phyloP scores from a whole-genome alignment of 805 yeast genomes.

The Ogataea glucozyma region DNA sequence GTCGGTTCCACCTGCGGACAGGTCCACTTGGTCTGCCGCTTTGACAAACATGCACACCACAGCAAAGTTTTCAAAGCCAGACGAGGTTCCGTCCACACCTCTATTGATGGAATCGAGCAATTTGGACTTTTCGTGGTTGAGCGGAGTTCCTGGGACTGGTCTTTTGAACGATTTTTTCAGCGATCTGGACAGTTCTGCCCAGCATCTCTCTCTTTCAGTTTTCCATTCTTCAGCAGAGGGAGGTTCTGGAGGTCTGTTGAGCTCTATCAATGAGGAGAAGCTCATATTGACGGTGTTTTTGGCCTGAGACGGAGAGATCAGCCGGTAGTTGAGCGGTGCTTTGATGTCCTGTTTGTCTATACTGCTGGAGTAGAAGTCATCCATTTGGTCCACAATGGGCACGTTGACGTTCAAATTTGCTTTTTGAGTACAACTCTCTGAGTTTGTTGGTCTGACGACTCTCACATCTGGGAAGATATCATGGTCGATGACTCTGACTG shows the following conservation, averaged over 20 bases:
- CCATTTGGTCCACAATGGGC: constrained; percentile 23
- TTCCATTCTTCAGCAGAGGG: constrained; percentile 68
- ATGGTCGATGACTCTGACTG: constrained; percentile 48
- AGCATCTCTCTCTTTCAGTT: constrained; percentile 60
- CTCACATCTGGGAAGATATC: constrained; percentile 26
- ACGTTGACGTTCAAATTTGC: constrained; percentile 4
- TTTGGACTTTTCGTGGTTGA: constrained; percentile 56
- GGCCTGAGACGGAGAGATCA: constrained; percentile 26
- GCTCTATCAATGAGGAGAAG: constrained; percentile 15
- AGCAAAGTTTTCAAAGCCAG: constrained; percentile 64
- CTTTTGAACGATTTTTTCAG: constrained; percentile 68
- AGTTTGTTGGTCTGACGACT: constrained; percentile 4
- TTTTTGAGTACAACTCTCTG: background rate
- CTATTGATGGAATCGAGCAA: constrained; percentile 69
- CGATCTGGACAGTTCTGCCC: constrained; percentile 59
- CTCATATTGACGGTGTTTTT: constrained; percentile 14
- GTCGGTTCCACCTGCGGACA: constrained; percentile 50
- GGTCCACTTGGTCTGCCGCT: constrained; percentile 65
- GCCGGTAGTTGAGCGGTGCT: constrained; percentile 21
- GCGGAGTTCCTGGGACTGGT: constrained; percentile 67
- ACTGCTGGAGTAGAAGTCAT: constrained; percentile 19
- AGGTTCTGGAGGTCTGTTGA: constrained; percentile 31
- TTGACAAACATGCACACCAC: constrained; percentile 70
- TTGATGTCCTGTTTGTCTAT: constrained; percentile 13
- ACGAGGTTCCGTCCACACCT: constrained; percentile 81